Base-by-base conservation (phyloP, 306 rosid species). In the Benincasa hispida region DNA sequence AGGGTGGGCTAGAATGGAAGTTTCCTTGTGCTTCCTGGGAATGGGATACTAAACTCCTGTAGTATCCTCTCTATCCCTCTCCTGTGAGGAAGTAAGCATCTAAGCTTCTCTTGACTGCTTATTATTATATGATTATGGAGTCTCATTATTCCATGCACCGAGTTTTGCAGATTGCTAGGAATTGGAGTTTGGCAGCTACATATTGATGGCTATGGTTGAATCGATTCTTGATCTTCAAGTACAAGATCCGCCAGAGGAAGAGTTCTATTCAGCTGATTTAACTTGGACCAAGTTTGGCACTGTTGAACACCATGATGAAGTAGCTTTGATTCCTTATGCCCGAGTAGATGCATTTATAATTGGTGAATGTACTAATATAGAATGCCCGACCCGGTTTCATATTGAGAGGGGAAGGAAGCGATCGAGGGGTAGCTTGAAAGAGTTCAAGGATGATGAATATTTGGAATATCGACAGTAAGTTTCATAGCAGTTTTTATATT, bases 391-490 rank as follows among this genome's bases (percentile, higher is more conserved):
- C 1, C 84, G 90, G 25, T 94, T 94, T 81, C 98, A 91, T 78
- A 87, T 91, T 24, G 98, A 94, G 80, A 82, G 95, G 82, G 94
- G 86, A 69, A 79, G 94, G 80, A 94, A 89, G 83, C 87, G 96
- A 22, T 77, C 84, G 24, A 81, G 86, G 74, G 98, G 96, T 18
- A 87, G 86, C 88, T 87, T 94, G 86, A 94, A 87, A 83, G 95
- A 90, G 61, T 91, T 79, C 88, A 91, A 83, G 87, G 91, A 90
- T 77, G 98, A 94, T 78, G 98, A 91, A 34, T 94, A 90, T 85
- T 86, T 94, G 82, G 97, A 91, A 82, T 91, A 90, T 76, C 91
- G 93, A 81, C 84, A 82, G 98, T 94, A 86, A 91, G 97, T 87
- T 22, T 12, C 34, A 68, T 15, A 47, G 5, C 54, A 24, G 15